Evolutionary conservation across 2,329 filamentous ascomycete genomes (phyloP).

Genomic region (Aspergillus ochraceus): DNA sequence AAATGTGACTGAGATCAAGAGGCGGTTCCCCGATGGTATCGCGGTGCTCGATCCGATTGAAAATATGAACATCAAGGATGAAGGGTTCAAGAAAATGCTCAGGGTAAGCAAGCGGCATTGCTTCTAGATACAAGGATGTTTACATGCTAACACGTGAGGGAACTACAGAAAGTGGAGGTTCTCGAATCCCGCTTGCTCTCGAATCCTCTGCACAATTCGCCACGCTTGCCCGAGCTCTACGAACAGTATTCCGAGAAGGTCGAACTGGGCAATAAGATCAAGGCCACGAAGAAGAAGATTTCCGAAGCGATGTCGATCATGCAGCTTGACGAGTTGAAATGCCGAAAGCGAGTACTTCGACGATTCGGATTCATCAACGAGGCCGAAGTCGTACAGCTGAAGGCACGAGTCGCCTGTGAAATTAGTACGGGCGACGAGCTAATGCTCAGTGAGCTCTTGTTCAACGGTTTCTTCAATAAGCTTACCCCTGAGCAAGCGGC

Average conservation of each 20-base stretch:
- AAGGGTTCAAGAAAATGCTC: conserved; percentile 88
- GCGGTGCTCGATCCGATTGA: conserved; percentile 89
- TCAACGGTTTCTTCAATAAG: conserved; percentile 98
- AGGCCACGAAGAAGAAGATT: conserved; percentile 84
- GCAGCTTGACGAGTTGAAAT: conserved; percentile 94
- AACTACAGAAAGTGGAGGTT: conserved; percentile 85
- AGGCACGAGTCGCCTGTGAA: conserved; percentile 95
- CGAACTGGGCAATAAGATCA: conserved; percentile 73
- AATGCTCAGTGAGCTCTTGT: conserved; percentile 86
- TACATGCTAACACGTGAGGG: conserved; percentile 16
- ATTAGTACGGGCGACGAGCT: conserved; percentile 97
- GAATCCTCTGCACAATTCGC: conserved; percentile 89
- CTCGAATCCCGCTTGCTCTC: conserved; percentile 85
- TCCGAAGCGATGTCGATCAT: conserved; percentile 80
- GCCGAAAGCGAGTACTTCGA: conserved; percentile 89
- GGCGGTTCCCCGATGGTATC: conserved; percentile 88
- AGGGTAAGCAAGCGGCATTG: conserved; percentile 46
- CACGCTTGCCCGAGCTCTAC: conserved; percentile 79
- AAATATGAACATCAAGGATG: conserved; percentile 92
- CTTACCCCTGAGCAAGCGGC: conserved; percentile 84
- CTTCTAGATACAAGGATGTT: background rate
- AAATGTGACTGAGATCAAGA: conserved; percentile 73
- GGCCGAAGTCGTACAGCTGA: conserved; percentile 90
- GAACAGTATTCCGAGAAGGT: conserved; percentile 84
- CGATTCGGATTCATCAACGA: conserved; percentile 96